A percentile compares a stretch with the other conserved stretches of the same genome.
phyloP scores from a whole-genome alignment of 257 asterid species.

The Solanum chilense region DNA sequence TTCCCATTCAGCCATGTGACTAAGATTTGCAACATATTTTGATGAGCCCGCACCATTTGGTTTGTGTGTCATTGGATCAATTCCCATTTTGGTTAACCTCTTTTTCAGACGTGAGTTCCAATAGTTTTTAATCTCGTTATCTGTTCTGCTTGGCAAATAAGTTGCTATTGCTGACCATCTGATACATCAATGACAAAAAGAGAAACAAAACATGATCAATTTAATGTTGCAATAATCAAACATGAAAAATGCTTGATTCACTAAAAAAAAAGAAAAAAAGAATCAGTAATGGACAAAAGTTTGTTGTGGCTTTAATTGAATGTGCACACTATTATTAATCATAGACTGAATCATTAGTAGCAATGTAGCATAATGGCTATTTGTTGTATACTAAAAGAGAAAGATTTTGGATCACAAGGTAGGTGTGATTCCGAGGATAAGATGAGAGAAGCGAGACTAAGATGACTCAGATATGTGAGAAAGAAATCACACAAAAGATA shows the following conservation, averaged over 20 bases:
- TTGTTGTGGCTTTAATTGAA: no score
- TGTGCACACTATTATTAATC: no score
- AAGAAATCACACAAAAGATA: not conserved
- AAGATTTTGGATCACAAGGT: not conserved
- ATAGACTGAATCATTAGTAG: no score
- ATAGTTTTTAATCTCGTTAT: constrained; percentile 15
- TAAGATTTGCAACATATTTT: constrained; percentile 13
- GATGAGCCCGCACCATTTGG: constrained; percentile 1
- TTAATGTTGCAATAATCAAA: not conserved
- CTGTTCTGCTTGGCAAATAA: constrained; percentile 17
- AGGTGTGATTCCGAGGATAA: not conserved
- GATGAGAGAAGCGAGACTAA: not conserved
- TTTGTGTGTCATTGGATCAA: constrained; percentile 20
- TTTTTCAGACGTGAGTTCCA: constrained; percentile 26
- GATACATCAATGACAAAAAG: not conserved
- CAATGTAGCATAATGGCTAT: not conserved
- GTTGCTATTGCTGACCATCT: constrained; percentile 23
- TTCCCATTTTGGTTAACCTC: constrained; percentile 19
- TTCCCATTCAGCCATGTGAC: constrained; percentile 33
- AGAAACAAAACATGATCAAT: not conserved
- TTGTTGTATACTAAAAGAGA: not conserved
- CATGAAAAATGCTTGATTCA: not conserved
- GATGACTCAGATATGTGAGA: not conserved
- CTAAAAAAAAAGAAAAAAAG: no score
- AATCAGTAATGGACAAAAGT: not conserved